These are phyloP conservation scores for Phytophthora sp. DNA, from an alignment of 352 stramenopile species.

Conservation along the genomic window DNA sequence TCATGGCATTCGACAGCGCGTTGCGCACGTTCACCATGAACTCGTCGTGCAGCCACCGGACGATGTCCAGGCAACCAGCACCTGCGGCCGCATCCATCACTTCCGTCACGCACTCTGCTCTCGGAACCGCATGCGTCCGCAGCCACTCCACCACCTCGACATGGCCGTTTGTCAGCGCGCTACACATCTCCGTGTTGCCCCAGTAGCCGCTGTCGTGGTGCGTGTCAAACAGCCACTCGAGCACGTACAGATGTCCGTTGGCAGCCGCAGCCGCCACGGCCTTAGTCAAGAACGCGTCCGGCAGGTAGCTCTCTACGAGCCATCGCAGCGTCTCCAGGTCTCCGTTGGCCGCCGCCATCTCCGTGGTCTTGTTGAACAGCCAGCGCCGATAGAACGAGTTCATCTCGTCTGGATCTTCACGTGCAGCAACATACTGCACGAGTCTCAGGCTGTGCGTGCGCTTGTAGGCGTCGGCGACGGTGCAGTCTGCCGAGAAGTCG, in stretches of 20 bases:
- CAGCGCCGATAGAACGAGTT: conserved; percentile 25
- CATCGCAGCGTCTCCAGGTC: conserved; percentile 15
- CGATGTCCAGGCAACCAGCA: conserved; percentile 12
- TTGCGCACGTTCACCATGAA: conserved; percentile 5
- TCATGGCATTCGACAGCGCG: conserved; percentile 19
- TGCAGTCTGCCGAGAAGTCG: conserved; percentile 19
- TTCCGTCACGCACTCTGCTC: conserved; percentile 10
- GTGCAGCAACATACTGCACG: conserved; percentile 24
- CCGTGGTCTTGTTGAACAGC: conserved; percentile 22
- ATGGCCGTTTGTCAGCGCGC: conserved; percentile 18
- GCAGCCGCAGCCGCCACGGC: conserved; percentile 17
- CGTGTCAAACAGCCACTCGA: conserved; percentile 26
- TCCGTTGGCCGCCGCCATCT: conserved; percentile 13
- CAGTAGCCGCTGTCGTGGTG: conserved; percentile 27
- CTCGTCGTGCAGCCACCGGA: conserved; percentile 25
- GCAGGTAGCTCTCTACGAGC: conserved; percentile 26
- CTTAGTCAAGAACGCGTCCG: conserved; percentile 23
- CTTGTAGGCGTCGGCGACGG: conserved; percentile 17
- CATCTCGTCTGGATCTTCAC: conserved; percentile 14
- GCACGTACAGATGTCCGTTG: conserved; percentile 20
- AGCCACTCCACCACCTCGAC: conserved; percentile 20
- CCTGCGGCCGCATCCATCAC: conserved; percentile 27
- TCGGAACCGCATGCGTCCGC: conserved; percentile 7
- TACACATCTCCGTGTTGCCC: conserved; percentile 26
- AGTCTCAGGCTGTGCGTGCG: conserved; percentile 1